Evolutionary conservation across 2,329 filamentous ascomycete genomes (phyloP), one percentile per base, ranked within the genome.

Genomic region (Aureobasidium sp.): DNA sequence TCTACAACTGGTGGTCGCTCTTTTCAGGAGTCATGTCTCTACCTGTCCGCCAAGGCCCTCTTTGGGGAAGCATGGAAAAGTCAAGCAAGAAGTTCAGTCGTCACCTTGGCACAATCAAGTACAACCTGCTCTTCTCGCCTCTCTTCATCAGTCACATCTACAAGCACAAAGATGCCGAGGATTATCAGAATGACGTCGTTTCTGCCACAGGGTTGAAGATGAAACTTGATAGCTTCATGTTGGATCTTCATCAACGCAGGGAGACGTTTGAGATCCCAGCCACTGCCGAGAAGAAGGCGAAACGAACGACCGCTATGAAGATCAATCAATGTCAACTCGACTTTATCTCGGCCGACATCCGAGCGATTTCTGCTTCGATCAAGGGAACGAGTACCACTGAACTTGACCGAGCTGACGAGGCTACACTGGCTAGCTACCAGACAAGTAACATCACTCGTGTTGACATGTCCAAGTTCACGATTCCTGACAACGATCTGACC

Each of bases 1-100:
- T 99, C 78, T 97, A 92, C 76, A 85, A 86, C 61, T 99, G 94
- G 94, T 97, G 92, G 91, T 93, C 89, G 0, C 84, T 97, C 66
- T 99, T 99, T 74, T 91, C 91, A 9, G 92, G 93, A 1, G 88
- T 93, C 9, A 91, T 97, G 86, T 95, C 93, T 11, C 79, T 99
- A 29, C 95, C 94, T 11, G 88, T 99, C 61, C 89, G 94, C 0
- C 95, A 99, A 76, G 94, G 94, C 17, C 82, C 83, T 49, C 80
- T 99, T 3, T 99, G 92, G 85, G 93, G 92, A 6, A 91, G 90
- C 0, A 83, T 91, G 25, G 94, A 96, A 67, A 96, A 96, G 78
- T 94, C 90, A 47, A 96, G 90, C 79, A 99, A 99, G 77, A 99
- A 99, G 72, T 99, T 99, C 71, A 93, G 93, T 15, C 84, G 94